Evolutionary conservation across 2,329 filamentous ascomycete species (phyloP), one percentile per base, ranked within the genome.

Genomic region (Diplodia mutila): DNA sequence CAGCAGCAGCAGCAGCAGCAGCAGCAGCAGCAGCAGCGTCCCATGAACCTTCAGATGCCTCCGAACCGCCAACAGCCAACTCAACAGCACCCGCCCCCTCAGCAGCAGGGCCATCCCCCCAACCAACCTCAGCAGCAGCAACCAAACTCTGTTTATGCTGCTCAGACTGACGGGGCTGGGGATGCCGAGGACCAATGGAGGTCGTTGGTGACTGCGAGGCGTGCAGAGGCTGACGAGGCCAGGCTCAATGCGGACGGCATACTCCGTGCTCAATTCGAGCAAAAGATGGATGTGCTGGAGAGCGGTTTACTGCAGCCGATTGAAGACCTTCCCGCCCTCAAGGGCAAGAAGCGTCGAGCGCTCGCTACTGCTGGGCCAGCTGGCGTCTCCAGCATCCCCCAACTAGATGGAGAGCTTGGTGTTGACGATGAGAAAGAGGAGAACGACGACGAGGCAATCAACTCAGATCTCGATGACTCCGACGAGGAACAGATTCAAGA

Each of bases 391-490:
- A 39, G 21, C 32, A 78, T 82, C 14, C 77, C 81, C 42, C 82
- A 83, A 67, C 77, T 84, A 34, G 86, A 88, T 72, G 91, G 90
- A 4, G 77, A 78, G 25, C 54, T 68, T 7, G 83, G 84, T 12
- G 29, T 51, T 48, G 87, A 88, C 25, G 83, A 87, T 6, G 87
- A 88, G 53, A 85, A 87, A 42, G 76, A 81, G 16, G 80, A 84
- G 51, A 79, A 81, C 14, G 94, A 97, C 71, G 94, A 97, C 71
- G 94, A 99, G 78, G 95, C 94, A 1, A 99, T 99, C 82, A 99
- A 99, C 79, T 98, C 95, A 0, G 95, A 99, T 74, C 88, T 99
- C 3, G 95, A 99, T 76, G 95, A 99, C 76, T 89, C 94, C 0
- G 94, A 98, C 70, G 95, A 98, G 69, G 89, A 92, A 12, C 81